These are phyloP conservation scores for Candida tetrigidarum DNA, from an alignment of 1,139 yeast genomes.

Conservation along the genomic window DNA sequence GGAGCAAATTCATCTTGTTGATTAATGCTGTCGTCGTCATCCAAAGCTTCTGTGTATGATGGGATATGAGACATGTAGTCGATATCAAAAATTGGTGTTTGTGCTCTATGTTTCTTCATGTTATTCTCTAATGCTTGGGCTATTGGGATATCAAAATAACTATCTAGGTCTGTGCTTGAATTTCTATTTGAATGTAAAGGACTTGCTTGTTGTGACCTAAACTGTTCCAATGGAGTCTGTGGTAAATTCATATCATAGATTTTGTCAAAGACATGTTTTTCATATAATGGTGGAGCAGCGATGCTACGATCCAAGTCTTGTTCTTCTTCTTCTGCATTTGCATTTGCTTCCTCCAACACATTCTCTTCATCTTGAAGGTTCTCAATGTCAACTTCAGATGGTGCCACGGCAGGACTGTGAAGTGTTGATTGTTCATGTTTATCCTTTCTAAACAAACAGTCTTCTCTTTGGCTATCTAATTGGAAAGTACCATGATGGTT, in stretches of 20 bases:
- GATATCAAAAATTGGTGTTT: conserved; percentile 14
- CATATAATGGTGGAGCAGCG: conserved; percentile 48
- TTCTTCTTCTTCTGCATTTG: conserved; percentile 16
- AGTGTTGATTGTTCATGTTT: conserved; percentile 13
- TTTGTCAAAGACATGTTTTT: conserved; percentile 40
- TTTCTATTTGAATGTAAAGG: conserved; percentile 24
- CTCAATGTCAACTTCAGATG: conserved; percentile 18
- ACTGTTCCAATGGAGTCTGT: conserved; percentile 44
- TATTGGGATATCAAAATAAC: conserved; percentile 34
- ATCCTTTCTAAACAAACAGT: conserved; percentile 38
- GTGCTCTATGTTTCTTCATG: conserved; percentile 8
- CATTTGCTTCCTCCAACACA: too few relatives aligned
- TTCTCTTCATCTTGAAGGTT: conserved; percentile 18
- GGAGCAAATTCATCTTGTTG: conserved; percentile 25
- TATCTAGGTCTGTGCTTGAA: conserved; percentile 23
- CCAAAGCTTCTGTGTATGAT: conserved; percentile 28
- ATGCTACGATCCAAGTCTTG: conserved; percentile 34
- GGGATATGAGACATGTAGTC: conserved; percentile 24
- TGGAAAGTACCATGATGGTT: conserved; percentile 53
- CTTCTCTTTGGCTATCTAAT: conserved; percentile 36
- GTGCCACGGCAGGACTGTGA: conserved; percentile 18
- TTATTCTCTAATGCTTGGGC: conserved; percentile 14
- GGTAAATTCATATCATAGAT: conserved; percentile 40
- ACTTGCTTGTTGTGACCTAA: conserved; percentile 27
- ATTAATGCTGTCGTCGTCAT: conserved; percentile 24